These are phyloP conservation scores for Escallonia rubra DNA, from an alignment of 129 eudicot genomes.

Conservation along the genomic window DNA sequence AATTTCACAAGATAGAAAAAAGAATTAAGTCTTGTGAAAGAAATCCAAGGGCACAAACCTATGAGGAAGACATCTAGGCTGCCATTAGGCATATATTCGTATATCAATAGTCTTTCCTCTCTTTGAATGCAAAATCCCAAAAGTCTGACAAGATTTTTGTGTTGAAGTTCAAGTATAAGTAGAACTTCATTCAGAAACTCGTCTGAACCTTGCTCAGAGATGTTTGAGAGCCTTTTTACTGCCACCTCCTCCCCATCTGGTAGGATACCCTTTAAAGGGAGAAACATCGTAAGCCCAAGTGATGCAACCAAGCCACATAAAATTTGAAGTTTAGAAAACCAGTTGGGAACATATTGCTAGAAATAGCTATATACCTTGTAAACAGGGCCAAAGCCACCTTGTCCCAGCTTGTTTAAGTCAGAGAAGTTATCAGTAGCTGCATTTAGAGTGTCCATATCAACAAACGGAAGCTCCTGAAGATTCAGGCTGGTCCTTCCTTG, in stretches of 20 bases:
- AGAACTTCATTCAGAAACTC: conserved; percentile 24
- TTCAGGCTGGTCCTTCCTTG: conserved; percentile 6
- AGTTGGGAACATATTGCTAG: too few species aligned
- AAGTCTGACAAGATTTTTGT: conserved; percentile 26
- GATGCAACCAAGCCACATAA: too few species aligned
- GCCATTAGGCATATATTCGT: conserved; percentile 16
- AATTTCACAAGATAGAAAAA: too few species aligned
- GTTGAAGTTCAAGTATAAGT: conserved; percentile 22
- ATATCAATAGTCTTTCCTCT: conserved; percentile 15
- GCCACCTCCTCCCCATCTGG: conserved; percentile 15
- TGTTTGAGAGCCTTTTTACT: conserved; percentile 15
- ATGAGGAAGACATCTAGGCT: conserved; percentile 16
- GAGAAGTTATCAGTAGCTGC: conserved; percentile 12
- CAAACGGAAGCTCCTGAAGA: conserved; percentile 7
- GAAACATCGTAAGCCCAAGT: too few species aligned
- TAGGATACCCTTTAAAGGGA: conserved; percentile 9
- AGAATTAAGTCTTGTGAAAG: too few species aligned
- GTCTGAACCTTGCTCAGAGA: conserved; percentile 12
- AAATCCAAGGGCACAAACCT: conserved; percentile 3
- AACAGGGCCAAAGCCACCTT: conserved; percentile 18
- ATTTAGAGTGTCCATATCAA: conserved; percentile 3
- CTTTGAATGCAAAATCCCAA: conserved; percentile 21
- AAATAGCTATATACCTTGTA: neutral
- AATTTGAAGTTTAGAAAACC: too few species aligned
- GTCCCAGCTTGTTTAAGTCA: conserved; percentile 17